Base-by-base conservation (phyloP, 2,329 filamentous ascomycete species). In the Neospermospora avenae region DNA sequence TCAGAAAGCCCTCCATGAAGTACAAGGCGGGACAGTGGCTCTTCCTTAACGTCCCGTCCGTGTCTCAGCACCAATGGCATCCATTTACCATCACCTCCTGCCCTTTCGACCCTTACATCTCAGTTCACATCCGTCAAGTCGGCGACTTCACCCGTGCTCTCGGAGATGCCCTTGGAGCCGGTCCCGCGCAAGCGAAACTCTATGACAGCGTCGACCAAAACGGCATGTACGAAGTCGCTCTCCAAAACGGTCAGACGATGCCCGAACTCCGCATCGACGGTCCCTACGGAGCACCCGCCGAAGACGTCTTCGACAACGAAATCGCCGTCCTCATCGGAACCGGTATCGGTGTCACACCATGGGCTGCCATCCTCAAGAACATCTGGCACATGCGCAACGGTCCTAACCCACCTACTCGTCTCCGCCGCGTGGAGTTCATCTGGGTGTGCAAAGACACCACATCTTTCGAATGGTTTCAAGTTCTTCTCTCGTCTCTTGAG, bases 21-120 rank as follows among this genome's bases (percentile, higher is more conserved):
- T 99, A 99, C 85, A 98, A 96, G 83, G 89, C 95, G 14, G 95
- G 95, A 34, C 95, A 99, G 77, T 99, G 93, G 93, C 85, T 98
- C 39, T 98, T 98, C 80, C 82, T 99, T 61, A 93, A 98, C 74
- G 87, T 96, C 24, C 95, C 95, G 0, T 88, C 90, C 6, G 85
- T 99, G 57, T 96, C 91, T 65, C 84, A 82, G 69, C 87, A 91
- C 72, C 92, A 99, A 78, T 99, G 95, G 95, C 95, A 99, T 77
- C 95, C 95, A 1, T 99, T 98, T 74, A 99, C 95, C 71, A 98
- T 99, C 75, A 99, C 95, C 2, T 98, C 95, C 10, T 99, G 95
- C 76, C 95, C 95, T 4, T 95, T 91, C 72, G 95, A 99, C 70
- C 90, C 91, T 0, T 98, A 98, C 72, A 86, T 98, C 67, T 96